Conservation (phyloP, 1,284 basidiomycete genomes). For the Cutaneotrichosporon sp. region DNA sequence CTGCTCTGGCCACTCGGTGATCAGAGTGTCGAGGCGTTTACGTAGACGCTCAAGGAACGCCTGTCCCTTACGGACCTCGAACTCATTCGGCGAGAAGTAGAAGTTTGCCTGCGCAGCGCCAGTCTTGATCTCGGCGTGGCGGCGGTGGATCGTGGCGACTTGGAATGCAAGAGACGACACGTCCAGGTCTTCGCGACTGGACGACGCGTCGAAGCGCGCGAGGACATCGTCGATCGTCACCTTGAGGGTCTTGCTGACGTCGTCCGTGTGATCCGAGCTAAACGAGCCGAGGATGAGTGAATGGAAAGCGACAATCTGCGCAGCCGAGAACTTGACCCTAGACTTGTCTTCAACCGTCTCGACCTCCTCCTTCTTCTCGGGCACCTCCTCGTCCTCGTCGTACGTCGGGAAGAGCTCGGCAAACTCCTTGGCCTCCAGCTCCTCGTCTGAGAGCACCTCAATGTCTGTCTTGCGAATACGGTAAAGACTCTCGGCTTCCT, state of each 20-base stretch:
- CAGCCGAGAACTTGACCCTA: constrained; percentile 22
- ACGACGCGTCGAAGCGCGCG: constrained; percentile 17
- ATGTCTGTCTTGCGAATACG: constrained; percentile 61
- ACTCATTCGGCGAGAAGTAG: constrained; percentile 68
- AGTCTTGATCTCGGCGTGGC: constrained; percentile 46
- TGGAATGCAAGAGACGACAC: constrained; percentile 33
- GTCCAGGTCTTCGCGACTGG: constrained; percentile 33
- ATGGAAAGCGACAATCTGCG: constrained; percentile 31
- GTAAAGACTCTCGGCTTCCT: constrained; percentile 72
- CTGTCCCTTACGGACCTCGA: constrained; percentile 62
- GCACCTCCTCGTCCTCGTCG: constrained; percentile 52
- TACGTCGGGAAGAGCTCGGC: constrained; percentile 76
- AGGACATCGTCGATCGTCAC: constrained; percentile 24
- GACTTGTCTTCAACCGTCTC: constrained; percentile 11
- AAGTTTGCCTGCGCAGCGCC: constrained; percentile 59
- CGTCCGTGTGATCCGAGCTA: constrained; percentile 5
- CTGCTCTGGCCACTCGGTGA: constrained; percentile 90
- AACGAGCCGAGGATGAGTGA: constrained; percentile 22
- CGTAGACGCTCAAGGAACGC: constrained; percentile 55
- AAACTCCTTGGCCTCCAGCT: constrained; percentile 76
- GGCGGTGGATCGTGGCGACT: constrained; percentile 25
- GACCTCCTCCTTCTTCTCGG: constrained; percentile 3
- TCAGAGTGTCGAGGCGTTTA: constrained; percentile 56
- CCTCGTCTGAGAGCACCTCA: constrained; percentile 62
- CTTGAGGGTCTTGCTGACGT: constrained; percentile 15